phyloP scores from a whole-genome alignment of 306 rosid genomes.

The Sophora flavescens region DNA sequence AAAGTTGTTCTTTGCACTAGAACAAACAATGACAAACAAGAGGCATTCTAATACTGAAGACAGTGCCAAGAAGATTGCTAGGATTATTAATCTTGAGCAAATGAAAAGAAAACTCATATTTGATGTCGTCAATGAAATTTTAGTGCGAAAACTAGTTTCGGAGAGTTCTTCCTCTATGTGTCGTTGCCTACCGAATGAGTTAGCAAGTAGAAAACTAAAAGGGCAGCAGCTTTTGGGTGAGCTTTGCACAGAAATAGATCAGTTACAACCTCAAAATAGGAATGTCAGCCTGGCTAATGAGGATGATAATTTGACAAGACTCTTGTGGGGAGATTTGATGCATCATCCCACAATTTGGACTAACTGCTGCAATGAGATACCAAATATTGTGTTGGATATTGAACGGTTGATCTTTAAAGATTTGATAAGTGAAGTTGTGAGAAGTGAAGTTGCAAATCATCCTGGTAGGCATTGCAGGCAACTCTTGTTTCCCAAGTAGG shows the following conservation, averaged over 20 bases:
- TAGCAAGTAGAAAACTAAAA: slow-evolving; percentile 51
- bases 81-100: slow-evolving; percentile 36
- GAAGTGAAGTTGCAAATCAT: slow-evolving; percentile 52
- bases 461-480: slow-evolving; percentile 65
- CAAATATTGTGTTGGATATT: slow-evolving; percentile 77
- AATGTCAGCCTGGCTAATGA: slow-evolving; percentile 50
- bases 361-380: slow-evolving; percentile 56
- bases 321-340: slow-evolving; percentile 58
- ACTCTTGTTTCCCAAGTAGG: slow-evolving; percentile 55
- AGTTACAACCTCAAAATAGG: slow-evolving; percentile 54
- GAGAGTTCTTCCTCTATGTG: slow-evolving; percentile 58
- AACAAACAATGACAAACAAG: slow-evolving; percentile 56
- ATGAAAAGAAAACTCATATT: slow-evolving; percentile 76
- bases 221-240: slow-evolving; percentile 64
- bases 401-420: slow-evolving; percentile 95
- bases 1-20: slow-evolving; percentile 71
- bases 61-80: slow-evolving; percentile 21
- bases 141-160: slow-evolving; percentile 56
- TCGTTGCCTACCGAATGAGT: slow-evolving; percentile 48
- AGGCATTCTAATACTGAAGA: slow-evolving; percentile 44
- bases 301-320: slow-evolving; percentile 57
- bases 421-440: slow-evolving; percentile 80
- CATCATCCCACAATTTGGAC: slow-evolving; percentile 53
- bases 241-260: slow-evolving; percentile 72
- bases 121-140: slow-evolving; percentile 73